phyloP scores from a whole-genome alignment of 257 asterid genomes.

The Solanum appendiculatum region DNA sequence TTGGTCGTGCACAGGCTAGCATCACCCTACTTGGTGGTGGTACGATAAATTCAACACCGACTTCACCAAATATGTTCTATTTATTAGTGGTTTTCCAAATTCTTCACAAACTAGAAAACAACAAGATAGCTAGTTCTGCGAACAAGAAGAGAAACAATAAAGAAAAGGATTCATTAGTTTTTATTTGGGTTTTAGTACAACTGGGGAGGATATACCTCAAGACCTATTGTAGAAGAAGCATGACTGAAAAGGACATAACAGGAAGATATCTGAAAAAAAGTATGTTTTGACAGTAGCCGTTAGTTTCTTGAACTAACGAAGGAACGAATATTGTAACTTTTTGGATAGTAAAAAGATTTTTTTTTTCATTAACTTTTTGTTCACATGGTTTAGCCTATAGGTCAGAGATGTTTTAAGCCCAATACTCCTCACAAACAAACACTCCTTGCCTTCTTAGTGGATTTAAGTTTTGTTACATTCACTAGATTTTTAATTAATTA shows the following conservation, averaged over 20 bases:
- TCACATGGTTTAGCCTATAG: too few relatives aligned
- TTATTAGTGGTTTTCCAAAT: too few relatives aligned
- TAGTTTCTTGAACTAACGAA: not conserved
- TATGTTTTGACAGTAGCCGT: not conserved
- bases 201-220: not conserved
- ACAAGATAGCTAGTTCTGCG: not conserved
- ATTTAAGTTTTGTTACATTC: too few relatives aligned
- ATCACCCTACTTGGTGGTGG: not conserved
- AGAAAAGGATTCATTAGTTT: not conserved
- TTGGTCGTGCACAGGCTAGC: not conserved
- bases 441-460: too few relatives aligned
- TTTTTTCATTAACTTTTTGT: not conserved
- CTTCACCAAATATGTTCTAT: not conserved
- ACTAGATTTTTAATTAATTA: too few relatives aligned
- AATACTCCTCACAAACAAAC: too few relatives aligned
- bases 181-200: not conserved
- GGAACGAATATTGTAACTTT: not conserved
- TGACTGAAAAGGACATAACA: not conserved
- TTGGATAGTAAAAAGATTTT: too few relatives aligned
- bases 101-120: not conserved
- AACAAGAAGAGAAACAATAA: not conserved
- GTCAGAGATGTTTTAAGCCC: too few relatives aligned
- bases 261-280: not conserved
- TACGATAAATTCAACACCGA: not conserved
- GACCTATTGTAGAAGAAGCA: not conserved